phyloP scores from a whole-genome alignment of 177 flowering plant genomes.

The Vitis hybrid region DNA sequence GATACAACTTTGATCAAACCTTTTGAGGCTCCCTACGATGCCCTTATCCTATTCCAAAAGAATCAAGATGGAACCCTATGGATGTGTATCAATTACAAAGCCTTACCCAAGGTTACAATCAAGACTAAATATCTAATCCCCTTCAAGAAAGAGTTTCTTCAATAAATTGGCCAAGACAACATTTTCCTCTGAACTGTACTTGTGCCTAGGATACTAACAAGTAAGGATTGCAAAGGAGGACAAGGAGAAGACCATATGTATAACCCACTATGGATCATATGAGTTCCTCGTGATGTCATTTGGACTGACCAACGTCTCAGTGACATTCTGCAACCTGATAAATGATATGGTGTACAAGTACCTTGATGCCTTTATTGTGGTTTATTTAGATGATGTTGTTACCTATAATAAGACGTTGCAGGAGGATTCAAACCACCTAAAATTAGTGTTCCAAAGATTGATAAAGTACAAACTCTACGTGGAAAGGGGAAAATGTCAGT shows the following conservation, averaged over 20 bases:
- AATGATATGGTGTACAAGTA: not conserved
- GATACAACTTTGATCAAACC: not conserved
- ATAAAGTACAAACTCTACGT: too few species aligned
- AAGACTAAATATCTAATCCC: constrained; percentile 16
- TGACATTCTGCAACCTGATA: not conserved
- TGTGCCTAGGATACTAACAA: constrained; percentile 15
- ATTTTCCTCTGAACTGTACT: constrained; percentile 13
- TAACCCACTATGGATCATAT: constrained; percentile 4
- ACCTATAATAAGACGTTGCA: not conserved
- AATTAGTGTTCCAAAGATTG: too few species aligned
- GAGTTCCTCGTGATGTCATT: constrained; percentile 13
- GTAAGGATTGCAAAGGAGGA: not conserved
- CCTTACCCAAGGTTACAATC: constrained; percentile 13
- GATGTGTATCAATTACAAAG: constrained; percentile 13
- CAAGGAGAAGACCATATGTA: not conserved
- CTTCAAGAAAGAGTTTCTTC: constrained; percentile 1
- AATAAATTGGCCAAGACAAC: not conserved
- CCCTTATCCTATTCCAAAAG: constrained; percentile 15
- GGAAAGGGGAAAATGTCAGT: too few species aligned
- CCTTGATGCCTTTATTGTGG: not conserved
- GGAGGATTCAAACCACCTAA: too few species aligned
- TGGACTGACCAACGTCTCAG: not conserved
- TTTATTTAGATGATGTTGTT: constrained; percentile 12
- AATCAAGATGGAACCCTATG: constrained; percentile 13
- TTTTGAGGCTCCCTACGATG: constrained; percentile 14